phyloP scores from a whole-genome alignment of 164 flowering plant genomes.

The Piper betle region DNA sequence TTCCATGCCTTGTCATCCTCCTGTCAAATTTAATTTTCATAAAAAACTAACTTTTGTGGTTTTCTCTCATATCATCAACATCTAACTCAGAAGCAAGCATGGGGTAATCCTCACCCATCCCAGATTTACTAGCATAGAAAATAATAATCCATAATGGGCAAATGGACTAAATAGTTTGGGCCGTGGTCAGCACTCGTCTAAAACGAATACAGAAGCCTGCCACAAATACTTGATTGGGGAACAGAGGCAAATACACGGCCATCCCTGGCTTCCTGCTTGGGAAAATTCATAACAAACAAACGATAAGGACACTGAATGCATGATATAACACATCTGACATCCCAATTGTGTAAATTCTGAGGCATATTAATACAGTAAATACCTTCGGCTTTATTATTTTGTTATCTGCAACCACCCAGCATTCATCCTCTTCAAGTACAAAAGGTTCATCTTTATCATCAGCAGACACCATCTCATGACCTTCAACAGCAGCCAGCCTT shows the following conservation, averaged over 20 bases:
- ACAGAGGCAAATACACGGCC: constrained; percentile 90
- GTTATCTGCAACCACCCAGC: constrained; percentile 92
- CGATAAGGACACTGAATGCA: not conserved
- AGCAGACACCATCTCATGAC: constrained; percentile 79
- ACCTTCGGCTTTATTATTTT: constrained; percentile 80
- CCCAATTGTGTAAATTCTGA: not conserved
- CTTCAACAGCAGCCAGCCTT: constrained; percentile 87
- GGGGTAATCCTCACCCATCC: constrained; percentile 60
- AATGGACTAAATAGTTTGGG: constrained; percentile 20
- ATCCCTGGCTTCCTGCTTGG: constrained; percentile 76
- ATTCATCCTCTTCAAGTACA: constrained; percentile 68
- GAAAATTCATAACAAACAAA: not conserved
- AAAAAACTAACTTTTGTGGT: constrained; percentile 34
- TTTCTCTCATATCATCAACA: constrained; percentile 79
- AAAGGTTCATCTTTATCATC: constrained; percentile 86
- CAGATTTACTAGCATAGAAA: constrained; percentile 27
- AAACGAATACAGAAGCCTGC: constrained; percentile 76
- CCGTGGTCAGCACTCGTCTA: constrained; percentile 82
- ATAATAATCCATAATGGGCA: not conserved
- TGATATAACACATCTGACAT: not conserved
- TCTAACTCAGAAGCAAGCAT: constrained; percentile 77
- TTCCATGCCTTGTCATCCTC: not conserved
- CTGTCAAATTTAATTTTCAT: too few species aligned
- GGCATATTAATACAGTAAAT: constrained; percentile 1
- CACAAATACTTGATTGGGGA: constrained; percentile 53